Evolutionary conservation across 1,284 basidiomycete species (phyloP).

Genomic region (Pseudozyma tsukubaensis): DNA sequence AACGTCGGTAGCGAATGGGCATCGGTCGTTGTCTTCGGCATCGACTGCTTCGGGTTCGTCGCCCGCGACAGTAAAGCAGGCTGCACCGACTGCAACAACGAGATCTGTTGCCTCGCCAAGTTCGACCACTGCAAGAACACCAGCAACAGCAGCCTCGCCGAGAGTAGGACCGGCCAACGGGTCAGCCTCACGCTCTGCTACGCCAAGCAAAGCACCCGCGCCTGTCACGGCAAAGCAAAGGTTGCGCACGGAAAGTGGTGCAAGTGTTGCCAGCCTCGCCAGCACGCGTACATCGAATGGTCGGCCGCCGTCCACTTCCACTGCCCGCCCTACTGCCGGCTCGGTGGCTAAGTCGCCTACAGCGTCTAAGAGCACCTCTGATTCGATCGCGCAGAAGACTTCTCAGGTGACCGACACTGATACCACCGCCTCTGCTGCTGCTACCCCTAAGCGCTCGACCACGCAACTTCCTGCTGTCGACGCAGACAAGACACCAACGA

Average conservation of each 20-base stretch:
- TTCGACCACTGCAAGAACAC: not conserved
- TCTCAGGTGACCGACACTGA: not conserved
- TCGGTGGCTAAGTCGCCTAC: not conserved
- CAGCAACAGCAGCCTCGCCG: not conserved
- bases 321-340: not conserved
- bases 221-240: constrained; percentile 7
- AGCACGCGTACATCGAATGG: constrained; percentile 2
- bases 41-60: constrained; percentile 23
- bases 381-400: too few relatives aligned
- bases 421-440: not conserved
- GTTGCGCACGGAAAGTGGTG: constrained; percentile 11
- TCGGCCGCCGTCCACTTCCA: not conserved
- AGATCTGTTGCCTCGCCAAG: not conserved
- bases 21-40: constrained; percentile 25
- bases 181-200: not conserved
- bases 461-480: constrained; percentile 7
- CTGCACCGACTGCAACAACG: not conserved
- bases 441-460: constrained; percentile 5
- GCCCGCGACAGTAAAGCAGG: not conserved
- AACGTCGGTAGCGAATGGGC: constrained; percentile 40
- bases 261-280: constrained; percentile 12
- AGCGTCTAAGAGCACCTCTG: too few relatives aligned
- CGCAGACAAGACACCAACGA: constrained; percentile 29
- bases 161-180: not conserved
- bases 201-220: not conserved